Conservation (phyloP, 78 protist genomes). For the Bigelowiella natans region DNA sequence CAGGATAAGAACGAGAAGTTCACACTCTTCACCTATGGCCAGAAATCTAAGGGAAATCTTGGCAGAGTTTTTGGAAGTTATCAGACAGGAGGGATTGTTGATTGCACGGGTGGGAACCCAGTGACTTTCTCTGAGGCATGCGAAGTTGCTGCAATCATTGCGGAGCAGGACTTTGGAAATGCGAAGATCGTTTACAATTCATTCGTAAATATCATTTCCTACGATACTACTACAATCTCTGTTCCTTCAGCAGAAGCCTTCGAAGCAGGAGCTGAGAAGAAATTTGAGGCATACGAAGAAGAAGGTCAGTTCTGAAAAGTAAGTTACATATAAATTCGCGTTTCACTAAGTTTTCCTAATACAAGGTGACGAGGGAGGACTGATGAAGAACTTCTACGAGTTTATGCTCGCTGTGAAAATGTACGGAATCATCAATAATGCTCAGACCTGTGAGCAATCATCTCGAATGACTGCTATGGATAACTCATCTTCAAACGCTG, state of each 20-base stretch:
- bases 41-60: background rate
- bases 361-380: background rate
- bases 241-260: conserved; percentile 21
- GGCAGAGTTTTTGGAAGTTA: background rate
- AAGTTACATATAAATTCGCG: background rate
- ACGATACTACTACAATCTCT: conserved; percentile 18
- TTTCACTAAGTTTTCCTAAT: background rate
- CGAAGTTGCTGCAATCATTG: background rate
- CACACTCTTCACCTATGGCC: background rate
- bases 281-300: background rate
- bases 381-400: background rate
- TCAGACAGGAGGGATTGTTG: background rate
- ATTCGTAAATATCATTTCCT: conserved; percentile 27
- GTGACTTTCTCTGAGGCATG: background rate
- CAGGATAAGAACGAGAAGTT: background rate
- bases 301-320: background rate
- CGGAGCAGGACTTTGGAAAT: background rate
- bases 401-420: conserved; percentile 15
- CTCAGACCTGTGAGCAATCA: conserved; percentile 40
- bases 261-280: background rate
- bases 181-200: conserved; percentile 29
- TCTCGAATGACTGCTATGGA: conserved; percentile 20
- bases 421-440: conserved; percentile 23
- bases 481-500: conserved; percentile 35
- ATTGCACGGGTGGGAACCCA: background rate